A percentile compares a stretch with the other conserved stretches of the same genome.
Conservation (phyloP, 2,329 filamentous ascomycete species). For the Xylariaceae sp. region DNA sequence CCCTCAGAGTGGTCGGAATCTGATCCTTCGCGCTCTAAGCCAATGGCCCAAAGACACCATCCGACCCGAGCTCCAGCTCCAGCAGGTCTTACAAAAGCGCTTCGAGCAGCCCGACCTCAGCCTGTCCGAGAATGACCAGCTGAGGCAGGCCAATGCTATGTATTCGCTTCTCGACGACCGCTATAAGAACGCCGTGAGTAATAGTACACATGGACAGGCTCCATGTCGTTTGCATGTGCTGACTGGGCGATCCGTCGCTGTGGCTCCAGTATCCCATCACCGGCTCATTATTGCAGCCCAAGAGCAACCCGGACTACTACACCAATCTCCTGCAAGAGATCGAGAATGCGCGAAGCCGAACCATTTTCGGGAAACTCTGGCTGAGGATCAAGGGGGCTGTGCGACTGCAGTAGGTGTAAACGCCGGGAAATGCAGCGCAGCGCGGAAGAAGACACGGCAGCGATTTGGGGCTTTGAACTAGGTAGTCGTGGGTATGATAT, state of each 20-base stretch:
- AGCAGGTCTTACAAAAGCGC: constrained; percentile 49
- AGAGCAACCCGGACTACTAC: constrained; percentile 63
- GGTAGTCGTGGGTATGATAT: not conserved
- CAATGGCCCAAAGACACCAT: constrained; percentile 62
- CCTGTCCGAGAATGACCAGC: constrained; percentile 45
- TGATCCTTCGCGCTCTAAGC: constrained; percentile 48
- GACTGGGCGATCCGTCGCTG: not conserved
- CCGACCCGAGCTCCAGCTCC: constrained; percentile 60
- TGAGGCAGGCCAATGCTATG: constrained; percentile 56
- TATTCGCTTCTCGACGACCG: constrained; percentile 57
- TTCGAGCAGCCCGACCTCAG: constrained; percentile 36
- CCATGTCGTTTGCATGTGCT: not conserved
- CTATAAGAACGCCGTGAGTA: constrained; percentile 51
- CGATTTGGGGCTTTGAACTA: not conserved
- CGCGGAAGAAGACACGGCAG: not conserved
- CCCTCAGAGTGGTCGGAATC: constrained; percentile 41
- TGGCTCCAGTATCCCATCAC: constrained; percentile 42
- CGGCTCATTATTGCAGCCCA: constrained; percentile 52
- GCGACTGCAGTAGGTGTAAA: constrained; percentile 44
- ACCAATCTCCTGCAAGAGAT: constrained; percentile 57
- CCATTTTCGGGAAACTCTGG: constrained; percentile 48
- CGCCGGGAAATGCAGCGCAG: not conserved
- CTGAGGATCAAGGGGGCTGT: constrained; percentile 58
- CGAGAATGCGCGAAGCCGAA: constrained; percentile 57
- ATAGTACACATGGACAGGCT: not conserved